Base-by-base conservation (phyloP, 108 stramenopile genomes). In the Epipyxis sp. region DNA sequence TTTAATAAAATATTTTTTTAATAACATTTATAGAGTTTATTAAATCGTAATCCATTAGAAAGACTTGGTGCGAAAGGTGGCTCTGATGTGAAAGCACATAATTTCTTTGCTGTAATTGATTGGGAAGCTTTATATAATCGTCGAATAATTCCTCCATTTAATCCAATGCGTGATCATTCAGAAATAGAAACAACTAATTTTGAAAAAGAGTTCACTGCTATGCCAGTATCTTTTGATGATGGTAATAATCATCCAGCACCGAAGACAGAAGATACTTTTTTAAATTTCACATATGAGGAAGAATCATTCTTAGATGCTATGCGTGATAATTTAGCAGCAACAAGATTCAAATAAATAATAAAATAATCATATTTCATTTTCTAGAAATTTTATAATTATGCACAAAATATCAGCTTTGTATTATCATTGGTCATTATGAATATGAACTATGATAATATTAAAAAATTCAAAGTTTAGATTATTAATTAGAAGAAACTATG, bases 181-280 rank as follows among this genome's bases (percentile, higher is more conserved):
- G 68, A 61, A 43, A 59, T 78, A 10, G 85, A 86, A 50, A 85
- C 87, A 0, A 59, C 57, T 40, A 86, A 88, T 81, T 88, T 88
- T 43, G 87, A 88, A 34, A 76, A 57, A 25, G 71, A 74, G 35
- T 74, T 74, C 50, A 74, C 71, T 37, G 27, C n/a, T 13, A 27
- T 74, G 25, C 71, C 71, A 6, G 13, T 74, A 3, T 34, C 32
- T 74, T 13, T 74, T 13, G 71, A 74, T 42, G 71, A 74, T 30
- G 10, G 41, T 10, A 42, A 6, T 29, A 6, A 13, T 32, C 71
- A 10, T 39, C 25, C 43, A 3, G 25, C 3, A 74, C 10, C 16
- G 27, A 50, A 50, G 46, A 50, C 6, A 50, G 61, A 74, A 10
- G 71, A 27, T 6, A 34, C 71, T 10, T 74, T 74, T 37, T 39